These are phyloP conservation scores for Colletotrichum paranaense DNA, from an alignment of 2,329 filamentous ascomycete genomes.

Conservation along the genomic window DNA sequence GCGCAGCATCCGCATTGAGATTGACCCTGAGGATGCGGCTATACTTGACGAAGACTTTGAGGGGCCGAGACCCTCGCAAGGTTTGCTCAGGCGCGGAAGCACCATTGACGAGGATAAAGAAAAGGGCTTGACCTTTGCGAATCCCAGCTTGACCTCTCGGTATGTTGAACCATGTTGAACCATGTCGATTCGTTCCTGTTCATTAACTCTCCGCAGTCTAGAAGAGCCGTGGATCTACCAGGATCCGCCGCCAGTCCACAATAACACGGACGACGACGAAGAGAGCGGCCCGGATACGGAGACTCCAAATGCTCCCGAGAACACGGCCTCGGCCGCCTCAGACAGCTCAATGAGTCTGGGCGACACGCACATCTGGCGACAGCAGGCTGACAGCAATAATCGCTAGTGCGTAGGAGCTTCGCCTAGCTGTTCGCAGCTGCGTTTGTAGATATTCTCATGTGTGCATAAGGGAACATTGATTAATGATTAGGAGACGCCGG, in stretches of 20 bases:
- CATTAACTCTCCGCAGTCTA: constrained; percentile 57
- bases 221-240: constrained; percentile 76
- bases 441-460: constrained; percentile 23
- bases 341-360: constrained; percentile 59
- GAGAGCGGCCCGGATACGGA: constrained; percentile 21
- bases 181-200: background rate
- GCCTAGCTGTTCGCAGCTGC: background rate
- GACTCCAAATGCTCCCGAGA: constrained; percentile 9
- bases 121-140: constrained; percentile 77
- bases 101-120: constrained; percentile 81
- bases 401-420: background rate
- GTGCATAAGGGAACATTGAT: constrained; percentile 12
- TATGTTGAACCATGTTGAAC: constrained; percentile 51
- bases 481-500: background rate
- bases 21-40: constrained; percentile 52
- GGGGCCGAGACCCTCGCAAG: constrained; percentile 49
- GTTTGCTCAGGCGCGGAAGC: constrained; percentile 63
- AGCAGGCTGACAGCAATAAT: constrained; percentile 36
- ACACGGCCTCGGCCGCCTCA: constrained; percentile 46
- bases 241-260: constrained; percentile 58
- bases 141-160: constrained; percentile 78
- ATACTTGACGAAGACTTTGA: constrained; percentile 51
- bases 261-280: constrained; percentile 16
- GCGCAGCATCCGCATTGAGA: constrained; percentile 76
- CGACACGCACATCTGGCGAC: constrained; percentile 63